A percentile compares a stretch with the other conserved stretches of the same genome.
phyloP scores from a whole-genome alignment of 768 basidiomycete species.

The Flagelloscypha sp. region DNA sequence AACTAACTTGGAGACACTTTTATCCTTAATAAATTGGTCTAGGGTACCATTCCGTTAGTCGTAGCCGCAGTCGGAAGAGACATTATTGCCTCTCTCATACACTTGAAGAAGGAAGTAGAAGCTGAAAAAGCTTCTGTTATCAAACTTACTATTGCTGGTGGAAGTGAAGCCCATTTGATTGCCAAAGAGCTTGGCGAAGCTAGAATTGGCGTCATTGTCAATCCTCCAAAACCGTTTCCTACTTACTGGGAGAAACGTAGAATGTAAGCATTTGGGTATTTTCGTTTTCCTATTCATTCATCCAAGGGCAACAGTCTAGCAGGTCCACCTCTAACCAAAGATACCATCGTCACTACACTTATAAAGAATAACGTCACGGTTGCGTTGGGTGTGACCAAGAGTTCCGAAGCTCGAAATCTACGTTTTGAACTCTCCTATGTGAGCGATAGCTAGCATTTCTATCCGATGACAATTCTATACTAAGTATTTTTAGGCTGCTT shows the following conservation, averaged over 20 bases:
- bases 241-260: constrained; percentile 59
- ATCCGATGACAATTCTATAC: neutral
- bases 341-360: constrained; percentile 50
- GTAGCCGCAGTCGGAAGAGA: constrained; percentile 72
- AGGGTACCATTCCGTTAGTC: constrained; percentile 71
- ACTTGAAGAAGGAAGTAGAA: constrained; percentile 61
- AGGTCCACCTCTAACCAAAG: constrained; percentile 61
- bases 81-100: constrained; percentile 68
- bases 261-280: constrained; percentile 35
- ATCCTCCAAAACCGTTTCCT: constrained; percentile 64
- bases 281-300: constrained; percentile 4
- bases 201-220: constrained; percentile 38
- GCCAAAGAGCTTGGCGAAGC: constrained; percentile 56
- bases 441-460: constrained; percentile 17
- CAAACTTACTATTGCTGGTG: constrained; percentile 57
- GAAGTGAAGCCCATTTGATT: constrained; percentile 57
- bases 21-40: neutral
- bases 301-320: constrained; percentile 37
- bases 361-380: constrained; percentile 64
- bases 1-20: constrained; percentile 1
- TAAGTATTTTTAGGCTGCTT: constrained; percentile 27
- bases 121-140: constrained; percentile 31
- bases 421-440: constrained; percentile 83
- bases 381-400: constrained; percentile 55
- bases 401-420: constrained; percentile 68